phyloP scores from a whole-genome alignment of 2,329 filamentous ascomycete species.

The Claviceps capensis region DNA sequence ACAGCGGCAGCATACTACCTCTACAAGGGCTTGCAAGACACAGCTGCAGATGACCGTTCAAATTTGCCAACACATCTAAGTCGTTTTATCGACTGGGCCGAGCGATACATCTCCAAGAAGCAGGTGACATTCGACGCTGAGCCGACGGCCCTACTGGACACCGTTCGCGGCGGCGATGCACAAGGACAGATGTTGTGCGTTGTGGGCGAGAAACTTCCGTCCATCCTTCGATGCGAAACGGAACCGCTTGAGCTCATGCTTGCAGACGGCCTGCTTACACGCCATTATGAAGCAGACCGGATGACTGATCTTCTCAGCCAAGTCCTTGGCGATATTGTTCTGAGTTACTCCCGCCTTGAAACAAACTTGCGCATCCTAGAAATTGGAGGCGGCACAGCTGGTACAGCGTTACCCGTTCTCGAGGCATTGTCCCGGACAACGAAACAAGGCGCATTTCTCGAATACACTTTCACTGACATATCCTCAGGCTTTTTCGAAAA shows the following conservation, averaged over 20 bases:
- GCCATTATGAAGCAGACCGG: conserved; percentile 5
- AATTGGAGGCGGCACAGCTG: conserved; percentile 30
- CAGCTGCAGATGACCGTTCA: conserved; percentile 8
- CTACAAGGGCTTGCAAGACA: conserved; percentile 10
- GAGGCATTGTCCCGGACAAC: conserved; percentile 3
- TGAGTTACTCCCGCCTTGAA: conserved; percentile 16
- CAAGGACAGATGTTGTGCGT: conserved; percentile 13
- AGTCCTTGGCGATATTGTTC: background rate
- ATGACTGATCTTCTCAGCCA: background rate
- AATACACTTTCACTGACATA: conserved; percentile 33
- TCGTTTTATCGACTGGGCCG: conserved; percentile 10
- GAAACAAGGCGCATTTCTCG: conserved; percentile 16
- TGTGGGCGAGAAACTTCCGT: conserved; percentile 11
- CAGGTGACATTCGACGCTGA: conserved; percentile 4
- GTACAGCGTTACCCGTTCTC: conserved; percentile 24
- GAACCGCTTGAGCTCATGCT: conserved; percentile 17
- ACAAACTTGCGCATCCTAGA: conserved; percentile 28
- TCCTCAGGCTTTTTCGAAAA: conserved; percentile 26
- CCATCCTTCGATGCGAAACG: conserved; percentile 13
- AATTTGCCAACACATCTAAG: conserved; percentile 11
- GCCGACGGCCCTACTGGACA: background rate
- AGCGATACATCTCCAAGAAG: conserved; percentile 1
- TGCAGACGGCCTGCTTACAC: conserved; percentile 13
- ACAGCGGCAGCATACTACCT: conserved; percentile 11
- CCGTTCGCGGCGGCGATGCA: conserved; percentile 2